A percentile compares a stretch with the other conserved stretches of the same genome.
phyloP scores from a whole-genome alignment of 2,329 filamentous ascomycete genomes.

The Colletotrichum aenigma region DNA sequence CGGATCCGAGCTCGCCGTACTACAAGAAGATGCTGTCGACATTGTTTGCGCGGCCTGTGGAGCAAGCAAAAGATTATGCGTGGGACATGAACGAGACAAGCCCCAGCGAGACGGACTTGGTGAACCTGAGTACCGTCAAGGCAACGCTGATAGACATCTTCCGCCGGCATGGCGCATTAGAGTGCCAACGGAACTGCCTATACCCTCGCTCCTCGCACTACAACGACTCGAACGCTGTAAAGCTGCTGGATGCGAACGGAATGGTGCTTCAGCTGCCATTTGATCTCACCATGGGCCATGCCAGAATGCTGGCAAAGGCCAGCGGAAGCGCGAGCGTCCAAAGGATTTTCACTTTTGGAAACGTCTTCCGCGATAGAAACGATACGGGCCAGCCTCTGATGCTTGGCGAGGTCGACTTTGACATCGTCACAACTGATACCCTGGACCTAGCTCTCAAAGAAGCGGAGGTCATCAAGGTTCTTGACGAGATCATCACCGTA shows the following conservation, averaged over 20 bases:
- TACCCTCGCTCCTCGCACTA: conserved; percentile 87
- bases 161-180: conserved; percentile 85
- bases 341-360: conserved; percentile 86
- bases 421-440: conserved; percentile 85
- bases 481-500: conserved; percentile 85
- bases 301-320: conserved; percentile 79
- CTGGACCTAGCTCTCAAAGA: conserved; percentile 88
- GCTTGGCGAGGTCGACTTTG: conserved; percentile 92
- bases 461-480: conserved; percentile 89
- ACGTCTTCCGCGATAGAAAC: conserved; percentile 80
- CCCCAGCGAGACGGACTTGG: conserved; percentile 62
- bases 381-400: conserved; percentile 82
- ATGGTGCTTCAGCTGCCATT: conserved; percentile 94
- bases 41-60: conserved; percentile 77
- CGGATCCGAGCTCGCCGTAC: conserved; percentile 83
- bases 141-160: conserved; percentile 80
- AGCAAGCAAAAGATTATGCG: conserved; percentile 79
- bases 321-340: conserved; percentile 65
- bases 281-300: conserved; percentile 88
- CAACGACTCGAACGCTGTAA: conserved; percentile 69
- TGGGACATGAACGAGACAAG: conserved; percentile 72
- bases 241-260: conserved; percentile 81
- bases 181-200: conserved; percentile 74
- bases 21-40: conserved; percentile 89
- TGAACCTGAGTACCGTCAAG: conserved; percentile 77